Evolutionary conservation across 1,284 basidiomycete genomes (phyloP), one percentile per base, ranked within the genome.

Genomic region (Moesziomyces antarcticus): DNA sequence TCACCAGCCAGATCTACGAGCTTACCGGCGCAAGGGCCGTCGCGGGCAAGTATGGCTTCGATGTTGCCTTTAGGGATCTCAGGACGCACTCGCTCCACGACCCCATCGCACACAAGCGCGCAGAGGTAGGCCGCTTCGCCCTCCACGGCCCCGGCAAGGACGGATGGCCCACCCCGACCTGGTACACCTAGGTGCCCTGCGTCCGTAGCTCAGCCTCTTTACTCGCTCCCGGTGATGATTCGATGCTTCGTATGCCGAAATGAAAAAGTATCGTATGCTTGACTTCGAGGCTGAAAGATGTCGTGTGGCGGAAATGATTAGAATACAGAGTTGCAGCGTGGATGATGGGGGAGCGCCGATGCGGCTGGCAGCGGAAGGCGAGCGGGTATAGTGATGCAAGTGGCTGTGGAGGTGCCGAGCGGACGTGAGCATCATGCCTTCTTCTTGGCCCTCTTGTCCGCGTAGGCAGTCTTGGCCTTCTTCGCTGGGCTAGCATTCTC

Each of bases 71-170:
- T 47, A 53, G 79, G 8, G 79, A 81, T 40, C 45, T 81, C 33
- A 58, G 79, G 35, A 81, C 79, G 1, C 79, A 85, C 68, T 70
- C 78, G 7, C 73, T 85, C 46, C 84, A 84, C 69, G 83, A 85
- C 56, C 84, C 83, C 11, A 80, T 84, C 35, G 81, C 77, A 5
- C 81, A 84, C 73, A 81, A 81, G 65, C 55, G 71, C 27, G 81
- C 80, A 0, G 81, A 83, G 62, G 79, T 82, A 7, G 81, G 78
- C 11, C 56, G 82, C 11, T 81, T 55, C 35, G 62, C 74, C 27
- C 72, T 84, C 24, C 63, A 78, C 50, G 78, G 76, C 8, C 75
- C 77, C 24, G 75, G 74, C 9, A 60, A 78, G 52, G 78, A 80
- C 30, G 78, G 77, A 11, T 80, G 78, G 78, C 74, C 78, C 22